Evolutionary conservation across 2,329 filamentous ascomycete genomes (phyloP), one percentile per base, ranked within the genome.

Genomic region (Diplodia intermedia): DNA sequence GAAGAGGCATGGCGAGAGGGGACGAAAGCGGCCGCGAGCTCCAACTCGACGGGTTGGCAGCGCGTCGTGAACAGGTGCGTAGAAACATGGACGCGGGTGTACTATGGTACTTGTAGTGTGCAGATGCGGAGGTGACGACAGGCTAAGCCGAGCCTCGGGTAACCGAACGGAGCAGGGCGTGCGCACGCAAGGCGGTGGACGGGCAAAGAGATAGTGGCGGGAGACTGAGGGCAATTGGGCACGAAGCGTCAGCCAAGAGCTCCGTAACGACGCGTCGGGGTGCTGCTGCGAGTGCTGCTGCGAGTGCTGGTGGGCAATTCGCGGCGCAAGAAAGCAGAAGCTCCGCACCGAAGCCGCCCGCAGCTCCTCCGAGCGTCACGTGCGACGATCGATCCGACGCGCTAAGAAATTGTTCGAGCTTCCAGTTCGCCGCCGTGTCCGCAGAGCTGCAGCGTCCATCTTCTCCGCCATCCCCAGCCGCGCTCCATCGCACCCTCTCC

Each of bases 1-100:
- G 89, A 71, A 97, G 85, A 78, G 93, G 92, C 92, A 97, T 97
- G 68, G 75, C 80, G 74, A 71, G 47, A 69, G 69, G 66, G 68
- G 49, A 49, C 26, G 23, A 54, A 7, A 61, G 49, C 49, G 50
- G 74, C 69, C 77, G 77, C 72, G 77, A 75, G 73, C 70, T 74
- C 71, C 77, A 77, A 73, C 75, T 79, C 75, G 78, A 75, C 77
- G 76, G 78, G 69, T 76, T 74, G 68, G 80, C 77, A 73, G 76
- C 70, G 67, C 80, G 75, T 75, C 76, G 75, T 71, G 80, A 75
- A 57, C 77, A 74, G 68, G 77, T 75, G 74, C 79, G 79, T 70
- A 83, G 76, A 74, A 82, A 82, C 82, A 85, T 85, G 77, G 14
- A 31, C 56, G 65, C 66, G 67, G 62, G 65, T 53, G 70, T 60